A percentile compares a stretch with the other conserved stretches of the same genome.
phyloP scores from a whole-genome alignment of 2,329 filamentous ascomycete genomes.

The Graphilbum sp. region DNA sequence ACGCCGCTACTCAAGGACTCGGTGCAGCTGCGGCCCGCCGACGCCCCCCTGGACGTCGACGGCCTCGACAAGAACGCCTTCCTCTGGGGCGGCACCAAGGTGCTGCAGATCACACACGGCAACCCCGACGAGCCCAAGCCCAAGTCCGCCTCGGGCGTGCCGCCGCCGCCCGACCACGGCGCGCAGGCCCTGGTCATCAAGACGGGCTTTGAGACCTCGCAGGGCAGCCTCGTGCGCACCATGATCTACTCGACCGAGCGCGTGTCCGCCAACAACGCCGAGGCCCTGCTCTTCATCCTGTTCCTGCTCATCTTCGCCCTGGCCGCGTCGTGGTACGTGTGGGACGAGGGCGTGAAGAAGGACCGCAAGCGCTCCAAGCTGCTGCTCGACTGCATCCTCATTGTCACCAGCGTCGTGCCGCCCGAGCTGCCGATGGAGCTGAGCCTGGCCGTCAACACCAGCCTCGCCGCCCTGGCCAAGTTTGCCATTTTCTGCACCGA shows the following conservation, averaged over 20 bases:
- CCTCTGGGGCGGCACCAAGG: slow-evolving; percentile 93
- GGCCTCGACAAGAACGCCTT: slow-evolving; percentile 94
- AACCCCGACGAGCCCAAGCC: slow-evolving; percentile 43
- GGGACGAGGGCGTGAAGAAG: slow-evolving; percentile 86
- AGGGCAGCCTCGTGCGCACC: slow-evolving; percentile 90
- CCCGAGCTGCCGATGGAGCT: slow-evolving; percentile 97
- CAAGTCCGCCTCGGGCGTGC: slow-evolving; percentile 54
- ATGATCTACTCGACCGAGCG: slow-evolving; percentile 99
- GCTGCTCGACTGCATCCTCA: slow-evolving; percentile 91
- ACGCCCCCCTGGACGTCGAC: slow-evolving; percentile 70
- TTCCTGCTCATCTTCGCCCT: slow-evolving; percentile 94
- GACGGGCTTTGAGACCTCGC: slow-evolving; percentile 96
- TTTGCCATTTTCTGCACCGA: slow-evolving; percentile 98
- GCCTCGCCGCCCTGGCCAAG: slow-evolving; percentile 82
- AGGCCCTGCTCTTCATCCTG: slow-evolving; percentile 92
- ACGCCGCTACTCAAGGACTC: slow-evolving; percentile 95
- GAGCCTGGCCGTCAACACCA: slow-evolving; percentile 93
- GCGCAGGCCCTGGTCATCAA: slow-evolving; percentile 90
- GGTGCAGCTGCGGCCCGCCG: slow-evolving; percentile 69
- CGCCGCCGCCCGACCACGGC: slow-evolving; percentile 77
- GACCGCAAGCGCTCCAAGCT: slow-evolving; percentile 97
- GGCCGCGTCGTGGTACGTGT: slow-evolving; percentile 97
- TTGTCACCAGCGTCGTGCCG: slow-evolving; percentile 95
- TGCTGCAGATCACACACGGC: slow-evolving; percentile 84
- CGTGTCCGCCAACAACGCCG: slow-evolving; percentile 94